A percentile compares a stretch with the other conserved stretches of the same genome.
These are phyloP conservation scores for Cladophialophora yegresii DNA, from an alignment of 2,329 filamentous ascomycete species.

Conservation along the genomic window DNA sequence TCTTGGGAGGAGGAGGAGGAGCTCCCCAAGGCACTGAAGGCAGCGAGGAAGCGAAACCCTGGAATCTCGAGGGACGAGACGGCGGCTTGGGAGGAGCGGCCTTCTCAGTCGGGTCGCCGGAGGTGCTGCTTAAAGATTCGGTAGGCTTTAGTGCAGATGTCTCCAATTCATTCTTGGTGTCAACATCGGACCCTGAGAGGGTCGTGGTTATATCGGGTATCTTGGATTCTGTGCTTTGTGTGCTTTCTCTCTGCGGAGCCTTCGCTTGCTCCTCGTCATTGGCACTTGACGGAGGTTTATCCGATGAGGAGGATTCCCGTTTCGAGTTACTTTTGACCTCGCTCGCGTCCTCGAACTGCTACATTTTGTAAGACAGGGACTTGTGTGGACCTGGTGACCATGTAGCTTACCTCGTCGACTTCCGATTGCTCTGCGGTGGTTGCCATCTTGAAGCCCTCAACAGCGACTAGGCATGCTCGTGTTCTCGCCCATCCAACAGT, in stretches of 20 bases:
- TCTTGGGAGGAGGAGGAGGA: conserved; percentile 24
- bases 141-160: conserved; percentile 18
- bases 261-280: conserved; percentile 13
- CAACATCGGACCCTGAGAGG: conserved; percentile 15
- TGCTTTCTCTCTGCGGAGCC: conserved; percentile 15
- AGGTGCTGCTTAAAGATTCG: conserved; percentile 12
- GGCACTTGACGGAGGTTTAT: conserved; percentile 11
- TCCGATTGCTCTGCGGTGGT: conserved; percentile 46
- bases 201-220: conserved; percentile 10
- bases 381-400: neutral
- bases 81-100: conserved; percentile 44
- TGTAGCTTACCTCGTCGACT: conserved; percentile 45
- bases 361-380: conserved; percentile 50
- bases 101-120: conserved; percentile 37
- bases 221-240: conserved; percentile 14
- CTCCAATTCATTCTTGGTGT: conserved; percentile 7
- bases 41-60: conserved; percentile 71
- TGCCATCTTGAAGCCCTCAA: conserved; percentile 33
- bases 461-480: conserved; percentile 4
- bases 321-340: conserved; percentile 40
- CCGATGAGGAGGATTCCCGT: conserved; percentile 16
- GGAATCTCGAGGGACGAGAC: conserved; percentile 61
- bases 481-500: neutral
- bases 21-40: conserved; percentile 74
- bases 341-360: conserved; percentile 80